Evolutionary conservation across 73 alveolate genomes (phyloP).

Genomic region (Paramecium biaurelia): DNA sequence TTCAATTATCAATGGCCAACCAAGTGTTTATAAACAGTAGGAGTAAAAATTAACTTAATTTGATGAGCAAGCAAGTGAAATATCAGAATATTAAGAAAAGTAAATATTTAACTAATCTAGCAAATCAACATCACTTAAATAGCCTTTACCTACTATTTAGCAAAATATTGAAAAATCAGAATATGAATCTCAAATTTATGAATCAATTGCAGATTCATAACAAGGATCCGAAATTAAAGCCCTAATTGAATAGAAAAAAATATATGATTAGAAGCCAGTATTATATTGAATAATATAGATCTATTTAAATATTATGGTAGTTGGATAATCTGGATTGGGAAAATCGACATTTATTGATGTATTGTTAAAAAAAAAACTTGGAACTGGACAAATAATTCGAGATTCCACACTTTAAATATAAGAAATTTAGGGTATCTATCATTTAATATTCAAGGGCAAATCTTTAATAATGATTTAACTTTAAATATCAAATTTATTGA

Average conservation of each 20-base stretch:
- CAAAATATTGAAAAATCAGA: background rate
- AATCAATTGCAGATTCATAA: conserved; percentile 17
- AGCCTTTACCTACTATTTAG: background rate
- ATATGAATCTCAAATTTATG: conserved; percentile 39
- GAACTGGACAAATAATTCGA: background rate
- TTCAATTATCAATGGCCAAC: conserved; percentile 13
- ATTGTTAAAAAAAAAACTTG: conserved; percentile 7
- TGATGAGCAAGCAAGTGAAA: conserved; percentile 29
- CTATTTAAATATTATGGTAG: conserved; percentile 54
- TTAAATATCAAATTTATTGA: conserved; percentile 34
- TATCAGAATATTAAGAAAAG: conserved; percentile 28
- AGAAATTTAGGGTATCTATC: background rate
- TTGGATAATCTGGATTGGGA: conserved; percentile 57
- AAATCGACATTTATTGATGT: conserved; percentile 63
- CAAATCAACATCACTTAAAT: background rate
- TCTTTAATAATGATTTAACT: background rate
- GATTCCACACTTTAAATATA: conserved; percentile 16
- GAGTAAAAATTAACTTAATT: background rate
- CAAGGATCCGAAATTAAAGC: conserved; percentile 41
- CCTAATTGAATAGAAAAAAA: background rate
- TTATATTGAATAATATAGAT: background rate
- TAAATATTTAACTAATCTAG: background rate
- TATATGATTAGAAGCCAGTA: background rate
- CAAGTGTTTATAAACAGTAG: background rate
- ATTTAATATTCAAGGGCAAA: background rate